phyloP scores from a whole-genome alignment of 257 asterid species.

The Haberlea rhodopensis region DNA sequence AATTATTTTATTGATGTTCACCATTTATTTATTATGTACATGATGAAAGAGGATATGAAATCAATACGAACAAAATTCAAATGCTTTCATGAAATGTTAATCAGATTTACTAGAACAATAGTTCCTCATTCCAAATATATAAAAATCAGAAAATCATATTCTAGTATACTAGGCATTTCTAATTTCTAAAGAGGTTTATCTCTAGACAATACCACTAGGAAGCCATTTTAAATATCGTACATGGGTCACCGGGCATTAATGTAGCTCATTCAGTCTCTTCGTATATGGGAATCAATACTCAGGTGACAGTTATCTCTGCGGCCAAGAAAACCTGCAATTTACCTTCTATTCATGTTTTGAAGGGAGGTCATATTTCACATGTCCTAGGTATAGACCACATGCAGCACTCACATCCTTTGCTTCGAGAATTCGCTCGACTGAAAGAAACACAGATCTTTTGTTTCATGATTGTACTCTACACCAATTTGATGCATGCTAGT shows the following conservation, averaged over 20 bases:
- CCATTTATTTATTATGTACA: too few species aligned
- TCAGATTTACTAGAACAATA: too few species aligned
- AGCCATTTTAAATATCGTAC: not conserved
- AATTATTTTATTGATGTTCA: too few species aligned
- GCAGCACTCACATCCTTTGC: slow-evolving; percentile 70
- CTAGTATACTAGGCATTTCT: not conserved
- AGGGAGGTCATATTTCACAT: slow-evolving; percentile 72
- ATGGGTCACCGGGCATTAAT: not conserved
- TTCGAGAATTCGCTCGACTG: slow-evolving; percentile 75
- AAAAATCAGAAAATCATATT: not conserved
- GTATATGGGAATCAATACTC: not conserved
- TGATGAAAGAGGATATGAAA: too few species aligned
- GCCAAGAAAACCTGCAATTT: not conserved
- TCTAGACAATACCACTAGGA: not conserved
- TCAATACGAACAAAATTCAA: not conserved
- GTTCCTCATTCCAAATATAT: not conserved
- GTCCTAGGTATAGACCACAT: slow-evolving; percentile 91
- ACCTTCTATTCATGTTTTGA: slow-evolving; percentile 20
- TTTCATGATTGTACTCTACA: not conserved
- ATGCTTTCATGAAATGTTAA: not conserved
- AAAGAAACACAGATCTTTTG: slow-evolving; percentile 16
- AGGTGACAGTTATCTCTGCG: not conserved
- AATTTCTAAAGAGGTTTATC: too few species aligned
- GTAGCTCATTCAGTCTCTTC: not conserved
- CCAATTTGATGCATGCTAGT: not conserved